Percentiles rank a stretch among this genome's conserved stretches.
These are phyloP conservation scores for Bipolaris gigantea DNA, from an alignment of 2,329 filamentous ascomycete species.

Conservation along the genomic window DNA sequence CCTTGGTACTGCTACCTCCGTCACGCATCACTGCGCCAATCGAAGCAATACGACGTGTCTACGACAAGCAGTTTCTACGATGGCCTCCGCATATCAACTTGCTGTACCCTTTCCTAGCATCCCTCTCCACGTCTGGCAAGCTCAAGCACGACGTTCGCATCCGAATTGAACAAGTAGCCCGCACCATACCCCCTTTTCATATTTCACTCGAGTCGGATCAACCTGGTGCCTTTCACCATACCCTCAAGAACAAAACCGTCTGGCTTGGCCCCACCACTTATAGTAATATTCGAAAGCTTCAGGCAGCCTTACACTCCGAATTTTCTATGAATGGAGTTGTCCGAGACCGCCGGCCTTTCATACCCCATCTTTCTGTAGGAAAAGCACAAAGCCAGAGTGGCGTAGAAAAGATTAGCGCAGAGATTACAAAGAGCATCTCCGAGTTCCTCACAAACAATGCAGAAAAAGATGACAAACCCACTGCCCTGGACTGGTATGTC, in stretches of 20 bases:
- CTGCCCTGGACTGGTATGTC: constrained; percentile 27
- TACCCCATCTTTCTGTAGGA: constrained; percentile 33
- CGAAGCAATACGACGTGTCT: constrained; percentile 25
- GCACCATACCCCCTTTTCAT: constrained; percentile 20
- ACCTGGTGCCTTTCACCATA: constrained; percentile 23
- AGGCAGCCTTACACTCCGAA: constrained; percentile 30
- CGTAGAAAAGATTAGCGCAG: constrained; percentile 16
- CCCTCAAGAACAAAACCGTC: constrained; percentile 26
- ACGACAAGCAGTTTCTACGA: constrained; percentile 32
- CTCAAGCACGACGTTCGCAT: constrained; percentile 25
- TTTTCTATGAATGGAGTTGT: constrained; percentile 28
- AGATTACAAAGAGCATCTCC: constrained; percentile 19
- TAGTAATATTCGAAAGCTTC: constrained; percentile 20
- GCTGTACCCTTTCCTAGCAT: constrained; percentile 35
- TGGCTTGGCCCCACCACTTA: constrained; percentile 28
- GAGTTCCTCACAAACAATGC: background rate
- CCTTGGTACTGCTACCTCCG: constrained; percentile 31
- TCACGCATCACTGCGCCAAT: constrained; percentile 27
- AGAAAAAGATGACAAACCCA: background rate
- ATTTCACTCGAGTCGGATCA: constrained; percentile 25
- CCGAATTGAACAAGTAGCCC: constrained; percentile 26
- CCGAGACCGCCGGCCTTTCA: constrained; percentile 25
- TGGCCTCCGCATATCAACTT: constrained; percentile 40
- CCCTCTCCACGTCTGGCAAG: constrained; percentile 16
- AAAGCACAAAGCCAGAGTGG: constrained; percentile 22